Evolutionary conservation across 2,329 filamentous ascomycete genomes (phyloP).

Genomic region (Byssochlamys sp.): DNA sequence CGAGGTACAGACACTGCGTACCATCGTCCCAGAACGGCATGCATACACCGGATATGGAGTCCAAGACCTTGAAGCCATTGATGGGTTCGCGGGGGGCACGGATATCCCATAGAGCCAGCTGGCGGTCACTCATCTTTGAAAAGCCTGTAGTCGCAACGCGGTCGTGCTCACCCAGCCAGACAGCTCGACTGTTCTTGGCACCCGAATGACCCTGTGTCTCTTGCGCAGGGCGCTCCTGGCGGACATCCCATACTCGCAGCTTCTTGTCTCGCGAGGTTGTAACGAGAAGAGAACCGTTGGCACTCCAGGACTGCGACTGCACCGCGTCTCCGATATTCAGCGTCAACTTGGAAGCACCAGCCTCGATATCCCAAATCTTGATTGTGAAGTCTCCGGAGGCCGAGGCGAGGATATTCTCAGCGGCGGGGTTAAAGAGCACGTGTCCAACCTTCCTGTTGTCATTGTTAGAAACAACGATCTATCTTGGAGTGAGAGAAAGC

Average conservation of each 20-base stretch:
- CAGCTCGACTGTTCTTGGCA: constrained; percentile 92
- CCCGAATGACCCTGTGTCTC: constrained; percentile 78
- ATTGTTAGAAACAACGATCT: constrained; percentile 13
- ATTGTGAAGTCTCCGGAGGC: constrained; percentile 89
- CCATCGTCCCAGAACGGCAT: constrained; percentile 99
- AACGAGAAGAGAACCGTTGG: constrained; percentile 71
- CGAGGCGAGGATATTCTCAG: constrained; percentile 88
- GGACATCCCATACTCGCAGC: constrained; percentile 90
- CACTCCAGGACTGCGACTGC: constrained; percentile 92
- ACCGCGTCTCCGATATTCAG: constrained; percentile 86
- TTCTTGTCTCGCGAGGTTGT: constrained; percentile 98
- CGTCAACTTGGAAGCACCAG: constrained; percentile 62
- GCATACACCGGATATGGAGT: constrained; percentile 93
- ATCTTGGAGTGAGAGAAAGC: not conserved
- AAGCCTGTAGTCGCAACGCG: constrained; percentile 93
- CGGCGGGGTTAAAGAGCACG: constrained; percentile 92
- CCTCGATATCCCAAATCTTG: constrained; percentile 89
- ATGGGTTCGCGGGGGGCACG: constrained; percentile 70
- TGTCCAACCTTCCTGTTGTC: constrained; percentile 79
- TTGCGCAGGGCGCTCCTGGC: constrained; percentile 78
- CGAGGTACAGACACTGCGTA: constrained; percentile 87
- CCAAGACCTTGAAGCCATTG: constrained; percentile 78
- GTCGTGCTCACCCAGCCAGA: constrained; percentile 96
- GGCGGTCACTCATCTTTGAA: constrained; percentile 95
- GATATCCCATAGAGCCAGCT: constrained; percentile 90